Base-by-base conservation (phyloP, 2,329 filamentous ascomycete species). In the Talaromyces sp. region DNA sequence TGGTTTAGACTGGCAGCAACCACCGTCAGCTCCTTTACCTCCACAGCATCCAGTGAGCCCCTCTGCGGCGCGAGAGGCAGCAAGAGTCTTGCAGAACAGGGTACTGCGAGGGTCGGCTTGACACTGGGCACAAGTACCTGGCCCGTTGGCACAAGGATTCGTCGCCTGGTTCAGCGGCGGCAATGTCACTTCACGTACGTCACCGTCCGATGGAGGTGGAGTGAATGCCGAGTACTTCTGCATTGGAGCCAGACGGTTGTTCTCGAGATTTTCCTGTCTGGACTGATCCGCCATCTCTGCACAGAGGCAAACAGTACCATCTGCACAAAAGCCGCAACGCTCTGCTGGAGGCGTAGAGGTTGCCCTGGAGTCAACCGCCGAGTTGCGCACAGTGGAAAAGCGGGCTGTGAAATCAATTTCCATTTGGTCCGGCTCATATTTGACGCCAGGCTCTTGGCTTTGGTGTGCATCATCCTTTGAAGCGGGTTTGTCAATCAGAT, bases 231-330 rank as follows among this genome's bases (percentile, higher is more conserved):
- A 76, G 52, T 79, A 66, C 43, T 76, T 80, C 61, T 79, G 73
- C 35, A 81, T 75, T 14, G 79, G 77, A 38, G 78, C 73, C 27
- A 81, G 72, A 35, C 73, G 73, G 58, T 71, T 75, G 57, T 68
- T 70, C 60, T 74, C 71, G 31, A 71, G 71, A 1, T 66, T 31
- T 77, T 80, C 72, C 83, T 83, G 63, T 78, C 78, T 57, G 6
- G 60, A 60, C 24, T 64, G 62, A 8, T 77, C 77, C 3, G 77
- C 76, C 75, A 82, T 79, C 65, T 92, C 90, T 26, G 89, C 90
- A 73, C 90, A 94, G 65, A 92, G 86, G 69, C 90, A 94, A 67
- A 90, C 90, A 0, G 88, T 92, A 4, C 89, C 89, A 62, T 92
- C 89, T 63, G 88, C 85, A 74, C 90, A 94, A 76, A 94, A 94